Evolutionary conservation across 257 asterid species (phyloP), one percentile per base, ranked within the genome.

Genomic region (Solanum okadae): DNA sequence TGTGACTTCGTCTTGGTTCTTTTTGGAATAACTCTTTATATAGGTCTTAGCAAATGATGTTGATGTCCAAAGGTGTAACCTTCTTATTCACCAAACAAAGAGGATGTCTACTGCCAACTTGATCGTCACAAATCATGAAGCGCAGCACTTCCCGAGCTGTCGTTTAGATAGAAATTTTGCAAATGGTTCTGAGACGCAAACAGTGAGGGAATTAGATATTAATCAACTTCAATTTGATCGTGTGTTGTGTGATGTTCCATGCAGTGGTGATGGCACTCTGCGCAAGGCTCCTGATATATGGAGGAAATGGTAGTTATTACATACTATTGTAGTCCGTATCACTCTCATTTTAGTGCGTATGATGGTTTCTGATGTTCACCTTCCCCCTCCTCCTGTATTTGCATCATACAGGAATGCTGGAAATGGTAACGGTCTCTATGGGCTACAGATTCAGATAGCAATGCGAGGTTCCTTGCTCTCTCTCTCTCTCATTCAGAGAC

Each of bases 381-480:
- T 72, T 79, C 75, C 65, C 35, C 65, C 75, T 90, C 71, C 38
- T 82, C 29, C 92, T 27, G 23, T 81, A 8, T 10, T 49, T 81
- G 86, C 70, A 81, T 81, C 70, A 81, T 73, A 63, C 83, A 97
- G 98, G 99, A 96, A 93, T 93, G 81, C 92, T 33, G 99, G 99
- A 87, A 95, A 84, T 89, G 99, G 98, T 40, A 94, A 94, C 87
- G 98, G 98, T 88, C 98, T 97, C 89, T 96, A 96, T 89, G 98
- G 98, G 88, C 94, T 97, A 82, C 99, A 97, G 93, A 92, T 97
- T 90, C 99, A 92, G 92, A 97, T 97, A 90, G 99, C 99, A 84
- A 95, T 96, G 98, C 93, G 98, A 93, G 99, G 99, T 97, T 90
- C 90, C 75, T 37, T 20, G 33, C 83, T n/a, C 63, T 38, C 23